Percentiles rank a stretch among this genome's conserved stretches.
phyloP scores from a whole-genome alignment of 1,139 yeast species.

The Saccharomyces pastorianus region DNA sequence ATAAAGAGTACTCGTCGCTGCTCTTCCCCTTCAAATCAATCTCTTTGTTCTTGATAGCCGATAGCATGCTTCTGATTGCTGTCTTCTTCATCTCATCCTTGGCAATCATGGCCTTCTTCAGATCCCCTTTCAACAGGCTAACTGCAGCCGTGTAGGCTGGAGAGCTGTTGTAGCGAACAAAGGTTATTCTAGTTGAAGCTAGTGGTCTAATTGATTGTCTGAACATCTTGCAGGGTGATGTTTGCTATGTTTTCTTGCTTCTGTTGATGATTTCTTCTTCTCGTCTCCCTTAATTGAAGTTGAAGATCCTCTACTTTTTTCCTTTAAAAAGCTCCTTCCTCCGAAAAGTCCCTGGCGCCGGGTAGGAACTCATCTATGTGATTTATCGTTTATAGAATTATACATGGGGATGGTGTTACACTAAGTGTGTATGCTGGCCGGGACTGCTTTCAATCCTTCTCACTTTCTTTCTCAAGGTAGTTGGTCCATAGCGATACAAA shows the following conservation, averaged over 20 bases:
- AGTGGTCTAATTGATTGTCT: background rate
- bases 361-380: background rate
- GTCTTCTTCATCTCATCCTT: constrained; percentile 42
- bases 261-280: background rate
- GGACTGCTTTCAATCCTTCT: constrained; percentile 17
- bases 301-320: background rate
- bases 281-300: too few relatives aligned
- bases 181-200: background rate
- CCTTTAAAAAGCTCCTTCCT: background rate
- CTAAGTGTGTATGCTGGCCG: background rate
- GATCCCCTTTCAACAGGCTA: constrained; percentile 37
- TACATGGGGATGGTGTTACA: background rate
- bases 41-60: constrained; percentile 54
- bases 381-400: background rate
- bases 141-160: constrained; percentile 34
- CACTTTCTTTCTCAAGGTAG: constrained; percentile 70
- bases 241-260: background rate
- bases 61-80: constrained; percentile 49
- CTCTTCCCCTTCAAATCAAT: constrained; percentile 42
- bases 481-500: constrained; percentile 88
- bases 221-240: background rate
- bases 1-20: constrained; percentile 42
- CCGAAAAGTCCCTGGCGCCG: background rate
- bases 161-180: constrained; percentile 31
- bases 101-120: constrained; percentile 42